These are phyloP conservation scores for Aspergillus pseudoterreus DNA, from an alignment of 2,329 filamentous ascomycete species.

Conservation along the genomic window DNA sequence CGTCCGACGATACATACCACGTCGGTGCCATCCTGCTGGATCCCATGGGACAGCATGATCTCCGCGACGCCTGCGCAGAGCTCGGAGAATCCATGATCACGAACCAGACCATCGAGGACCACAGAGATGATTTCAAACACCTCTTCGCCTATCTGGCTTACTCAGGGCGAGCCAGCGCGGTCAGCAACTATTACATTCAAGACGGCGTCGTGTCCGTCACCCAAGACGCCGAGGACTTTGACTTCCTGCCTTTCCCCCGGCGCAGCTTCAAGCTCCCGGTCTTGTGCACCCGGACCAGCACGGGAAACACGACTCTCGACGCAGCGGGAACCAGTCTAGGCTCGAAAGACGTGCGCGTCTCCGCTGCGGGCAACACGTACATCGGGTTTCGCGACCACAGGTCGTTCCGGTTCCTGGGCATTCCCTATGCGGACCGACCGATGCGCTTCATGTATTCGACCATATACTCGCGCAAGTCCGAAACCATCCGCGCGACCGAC, in stretches of 20 bases:
- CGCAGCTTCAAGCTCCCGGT: slow-evolving; percentile 40
- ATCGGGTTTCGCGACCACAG: slow-evolving; percentile 52
- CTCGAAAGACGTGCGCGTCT: slow-evolving; percentile 29
- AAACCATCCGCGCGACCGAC: slow-evolving; percentile 46
- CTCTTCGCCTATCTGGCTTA: slow-evolving; percentile 47
- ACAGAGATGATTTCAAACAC: slow-evolving; percentile 45
- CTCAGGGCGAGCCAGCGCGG: slow-evolving; percentile 32
- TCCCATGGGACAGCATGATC: slow-evolving; percentile 35
- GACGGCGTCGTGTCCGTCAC: slow-evolving; percentile 37
- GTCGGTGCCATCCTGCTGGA: slow-evolving; percentile 51
- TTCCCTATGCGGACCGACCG: slow-evolving; percentile 42
- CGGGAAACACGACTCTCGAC: slow-evolving; percentile 25
- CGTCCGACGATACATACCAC: slow-evolving; percentile 51
- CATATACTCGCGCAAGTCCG: slow-evolving; percentile 42
- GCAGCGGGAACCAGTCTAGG: neutral
- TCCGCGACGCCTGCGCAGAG: slow-evolving; percentile 42
- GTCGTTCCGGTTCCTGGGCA: slow-evolving; percentile 47
- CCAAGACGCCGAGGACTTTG: slow-evolving; percentile 25
- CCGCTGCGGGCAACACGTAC: slow-evolving; percentile 44
- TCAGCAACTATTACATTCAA: slow-evolving; percentile 43
- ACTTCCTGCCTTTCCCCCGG: slow-evolving; percentile 26
- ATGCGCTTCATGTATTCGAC: slow-evolving; percentile 45
- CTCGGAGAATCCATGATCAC: slow-evolving; percentile 49
- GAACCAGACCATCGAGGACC: slow-evolving; percentile 37
- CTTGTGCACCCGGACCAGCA: slow-evolving; percentile 47